Base-by-base conservation (phyloP, 148 eudicot genomes). In the Suaeda aralocaspica region DNA sequence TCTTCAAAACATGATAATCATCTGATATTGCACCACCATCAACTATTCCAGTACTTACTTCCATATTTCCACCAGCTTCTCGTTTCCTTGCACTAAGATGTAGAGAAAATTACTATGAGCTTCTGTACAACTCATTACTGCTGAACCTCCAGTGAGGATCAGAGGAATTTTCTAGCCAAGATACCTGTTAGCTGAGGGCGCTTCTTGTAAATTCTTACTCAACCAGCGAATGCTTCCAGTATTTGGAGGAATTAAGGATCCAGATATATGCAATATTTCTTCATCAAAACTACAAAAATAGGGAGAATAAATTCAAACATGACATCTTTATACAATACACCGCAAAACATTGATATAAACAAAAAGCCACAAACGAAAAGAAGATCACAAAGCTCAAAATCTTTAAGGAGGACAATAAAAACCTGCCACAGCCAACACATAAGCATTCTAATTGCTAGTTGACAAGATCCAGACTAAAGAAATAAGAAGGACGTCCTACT, bases 221-320 rank as follows among this genome's bases (percentile, higher is more conserved):
- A 92, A 77, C 90, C 92, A 88, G 33, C 48, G 66, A 59, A 79
- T 78, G 74, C 69, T 79, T 77, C 98, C 98, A 31, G 98, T 92
- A 52, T 75, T 68, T 16, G 78, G 65, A 72, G 90, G 88, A 71
- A 72, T 69, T 77, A 93, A 77, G 49, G 96, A 90, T 57, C 96
- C 98, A 41, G 86, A 77, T 5, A 90, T 77, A 66, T 90, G 95
- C 50, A 93, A 84, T 73, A 83, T 81, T 72, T 93, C 98, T 70
- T 90, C 96, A 73, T 90, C 87, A 69, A 92, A 93, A 79, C 98
- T 92, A 77, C 72, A 81, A 69, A 66, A 26, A 22, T 26, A 67
- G 52, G 51, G 5, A n/a, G 1, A 57, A 49, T 0, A 49, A 57
- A 51, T 22, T 51, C 63, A 71, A 66, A 48, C 39, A 33, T 69